Conservation (phyloP, 2,329 filamentous ascomycete species). For the Chaetomium olivaceum region DNA sequence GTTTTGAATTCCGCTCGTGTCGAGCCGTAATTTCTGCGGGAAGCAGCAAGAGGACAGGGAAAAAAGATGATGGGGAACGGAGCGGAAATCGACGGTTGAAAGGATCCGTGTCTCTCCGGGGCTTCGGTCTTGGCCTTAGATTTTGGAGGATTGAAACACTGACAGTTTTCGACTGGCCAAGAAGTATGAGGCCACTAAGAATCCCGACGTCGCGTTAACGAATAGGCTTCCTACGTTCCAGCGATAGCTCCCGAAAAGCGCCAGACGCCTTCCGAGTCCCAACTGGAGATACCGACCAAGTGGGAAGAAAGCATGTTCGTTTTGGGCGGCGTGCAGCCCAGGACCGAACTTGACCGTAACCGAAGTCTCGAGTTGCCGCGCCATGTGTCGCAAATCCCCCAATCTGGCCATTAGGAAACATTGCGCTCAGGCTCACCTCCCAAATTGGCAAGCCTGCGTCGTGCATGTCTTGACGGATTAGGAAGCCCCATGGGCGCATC, state of each 20-base stretch:
- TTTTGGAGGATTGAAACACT: not conserved
- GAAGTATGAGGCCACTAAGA: not conserved
- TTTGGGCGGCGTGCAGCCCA: conserved; percentile 12
- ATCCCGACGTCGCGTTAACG: not conserved
- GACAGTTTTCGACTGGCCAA: not conserved
- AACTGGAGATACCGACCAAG: not conserved
- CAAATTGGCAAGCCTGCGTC: conserved; percentile 28
- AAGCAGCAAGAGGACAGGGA: not conserved
- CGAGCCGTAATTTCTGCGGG: not conserved
- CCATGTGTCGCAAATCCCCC: conserved; percentile 34
- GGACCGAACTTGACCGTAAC: conserved; percentile 12
- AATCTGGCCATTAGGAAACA: conserved; percentile 25
- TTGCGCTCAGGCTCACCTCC: conserved; percentile 33
- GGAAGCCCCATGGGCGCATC: conserved; percentile 21
- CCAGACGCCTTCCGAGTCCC: not conserved
- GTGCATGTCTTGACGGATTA: conserved; percentile 23
- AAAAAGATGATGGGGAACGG: not conserved
- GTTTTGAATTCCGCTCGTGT: not conserved
- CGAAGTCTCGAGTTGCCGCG: conserved; percentile 29
- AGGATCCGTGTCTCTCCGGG: not conserved
- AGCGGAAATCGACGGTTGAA: not conserved
- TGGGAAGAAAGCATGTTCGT: not conserved
- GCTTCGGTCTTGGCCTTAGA: conserved; percentile 1
- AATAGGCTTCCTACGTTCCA: not conserved
- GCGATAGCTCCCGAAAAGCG: not conserved